Base-by-base conservation (phyloP, 257 asterid genomes). In the Striga asiatica region DNA sequence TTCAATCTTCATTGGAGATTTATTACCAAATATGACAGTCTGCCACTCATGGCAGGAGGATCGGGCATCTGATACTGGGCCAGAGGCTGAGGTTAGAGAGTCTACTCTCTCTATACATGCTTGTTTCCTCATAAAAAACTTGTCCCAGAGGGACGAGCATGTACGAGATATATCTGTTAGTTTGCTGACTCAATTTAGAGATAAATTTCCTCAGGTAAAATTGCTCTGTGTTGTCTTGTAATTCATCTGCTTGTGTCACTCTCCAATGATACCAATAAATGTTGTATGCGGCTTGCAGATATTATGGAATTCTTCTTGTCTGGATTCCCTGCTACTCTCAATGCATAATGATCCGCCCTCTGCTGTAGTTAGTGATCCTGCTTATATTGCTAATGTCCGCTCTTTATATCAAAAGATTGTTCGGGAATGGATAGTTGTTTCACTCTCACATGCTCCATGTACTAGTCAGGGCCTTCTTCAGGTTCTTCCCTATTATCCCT, bases 391-490 rank as follows among this genome's bases (percentile, higher is more conserved):
- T 70, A 84, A 72, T 56, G 82, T 88, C 49, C 95, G 95, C 68
- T 81, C 94, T 64, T 71, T 92, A 69, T 92, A 79, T 85, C 99
- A 92, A 69, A 84, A 72, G 79, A 70, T 80, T 71, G 95, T 88
- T 48, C 84, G 93, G 24, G 99, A 92, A 59, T 92, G 99, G 99
- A 88, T 92, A 25, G 52, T 88, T 62, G 78, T 88, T 54, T 88
- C 99, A 21, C 94, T 92, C 61, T 92, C 99, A 56, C 76, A 88
- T 69, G 99, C 99, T 66, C 99, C 99, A 21, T 92, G 99, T 87
- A 82, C 99, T 14, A 82, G 78, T 65, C 99, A 92, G 83, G 99
- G 99, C 55, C 97, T 92, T 71, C 99, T 92, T 74, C 99, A 89
- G 98, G 98, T 89, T 67, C 59, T 19, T 59, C 58, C 62, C 55